Percentiles rank a stretch among this genome's conserved stretches.
These are phyloP conservation scores for Tricholoma furcatifolium DNA, from an alignment of 768 basidiomycete species.

Conservation along the genomic window DNA sequence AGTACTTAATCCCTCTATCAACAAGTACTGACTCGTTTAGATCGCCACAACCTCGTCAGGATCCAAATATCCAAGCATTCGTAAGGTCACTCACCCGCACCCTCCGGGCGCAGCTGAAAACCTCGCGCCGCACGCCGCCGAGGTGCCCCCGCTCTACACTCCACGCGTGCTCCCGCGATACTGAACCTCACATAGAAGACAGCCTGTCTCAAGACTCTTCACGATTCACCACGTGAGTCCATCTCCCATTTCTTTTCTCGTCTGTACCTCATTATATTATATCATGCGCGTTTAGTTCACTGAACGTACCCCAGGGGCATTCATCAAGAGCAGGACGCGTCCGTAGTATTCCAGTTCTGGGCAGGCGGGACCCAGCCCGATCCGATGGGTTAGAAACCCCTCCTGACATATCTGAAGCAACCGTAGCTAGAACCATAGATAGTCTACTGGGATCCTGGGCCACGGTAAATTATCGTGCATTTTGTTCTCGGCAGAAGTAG, in stretches of 20 bases:
- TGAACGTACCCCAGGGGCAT: slow-evolving; percentile 84
- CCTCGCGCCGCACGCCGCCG: slow-evolving; percentile 28
- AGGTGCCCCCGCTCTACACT: slow-evolving; percentile 33
- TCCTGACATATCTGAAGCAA: too few species aligned
- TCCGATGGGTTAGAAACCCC: slow-evolving; percentile 34
- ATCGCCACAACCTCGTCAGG: slow-evolving; percentile 81
- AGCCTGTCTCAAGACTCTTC: slow-evolving; percentile 77
- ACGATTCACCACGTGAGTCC: slow-evolving; percentile 74
- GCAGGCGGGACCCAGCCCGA: slow-evolving; percentile 42
- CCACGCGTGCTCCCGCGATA: slow-evolving; percentile 63
- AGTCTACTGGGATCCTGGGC: too few species aligned
- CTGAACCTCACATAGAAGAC: slow-evolving; percentile 80
- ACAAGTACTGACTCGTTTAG: slow-evolving; percentile 29
- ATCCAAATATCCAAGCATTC: slow-evolving; percentile 85
- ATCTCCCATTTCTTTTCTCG: not conserved
- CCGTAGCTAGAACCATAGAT: too few species aligned
- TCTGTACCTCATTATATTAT: too few species aligned
- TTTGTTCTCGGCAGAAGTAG: too few species aligned
- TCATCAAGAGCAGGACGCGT: slow-evolving; percentile 80
- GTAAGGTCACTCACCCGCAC: slow-evolving; percentile 75
- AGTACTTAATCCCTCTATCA: slow-evolving; percentile 13
- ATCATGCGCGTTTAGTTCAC: slow-evolving; percentile 63
- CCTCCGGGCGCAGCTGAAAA: slow-evolving; percentile 68
- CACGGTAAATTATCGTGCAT: too few species aligned
- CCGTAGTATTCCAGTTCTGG: slow-evolving; percentile 86